These are phyloP conservation scores for Neobulgaria alba DNA, from an alignment of 2,329 filamentous ascomycete species.

Conservation along the genomic window DNA sequence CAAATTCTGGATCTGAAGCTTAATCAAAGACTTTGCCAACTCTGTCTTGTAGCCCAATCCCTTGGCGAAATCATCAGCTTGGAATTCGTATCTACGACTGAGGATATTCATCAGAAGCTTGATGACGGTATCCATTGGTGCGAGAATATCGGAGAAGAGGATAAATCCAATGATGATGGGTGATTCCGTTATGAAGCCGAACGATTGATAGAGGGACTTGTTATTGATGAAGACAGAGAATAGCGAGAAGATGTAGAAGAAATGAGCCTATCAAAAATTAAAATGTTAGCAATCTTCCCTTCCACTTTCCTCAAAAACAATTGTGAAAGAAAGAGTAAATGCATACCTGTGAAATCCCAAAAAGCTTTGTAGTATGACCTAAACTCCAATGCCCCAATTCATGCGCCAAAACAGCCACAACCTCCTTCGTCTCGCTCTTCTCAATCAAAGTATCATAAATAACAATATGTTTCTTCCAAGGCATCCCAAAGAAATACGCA, in stretches of 20 bases:
- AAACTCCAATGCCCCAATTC: constrained; percentile 97
- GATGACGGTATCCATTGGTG: constrained; percentile 87
- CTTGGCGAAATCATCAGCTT: constrained; percentile 86
- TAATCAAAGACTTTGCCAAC: constrained; percentile 82
- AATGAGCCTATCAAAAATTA: constrained; percentile 64
- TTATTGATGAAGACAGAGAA: constrained; percentile 99
- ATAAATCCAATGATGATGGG: constrained; percentile 97
- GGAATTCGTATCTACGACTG: constrained; percentile 89
- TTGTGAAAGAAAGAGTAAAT: not conserved
- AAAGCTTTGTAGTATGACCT: constrained; percentile 86
- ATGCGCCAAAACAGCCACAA: constrained; percentile 89
- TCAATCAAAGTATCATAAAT: constrained; percentile 97
- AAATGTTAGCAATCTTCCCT: constrained; percentile 27
- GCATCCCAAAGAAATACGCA: constrained; percentile 92
- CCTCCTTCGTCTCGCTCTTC: constrained; percentile 85
- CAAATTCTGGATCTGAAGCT: constrained; percentile 96
- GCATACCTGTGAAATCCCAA: constrained; percentile 71
- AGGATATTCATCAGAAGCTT: constrained; percentile 95
- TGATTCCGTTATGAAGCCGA: constrained; percentile 74
- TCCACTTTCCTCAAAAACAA: too few relatives aligned
- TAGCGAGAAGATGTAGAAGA: constrained; percentile 93
- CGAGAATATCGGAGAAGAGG: constrained; percentile 92
- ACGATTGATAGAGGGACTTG: constrained; percentile 77
- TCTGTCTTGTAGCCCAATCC: constrained; percentile 76
- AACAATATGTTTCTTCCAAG: constrained; percentile 99